These are phyloP conservation scores for Peronosclerospora sorghi DNA, from an alignment of 352 stramenopile species.

Conservation along the genomic window DNA sequence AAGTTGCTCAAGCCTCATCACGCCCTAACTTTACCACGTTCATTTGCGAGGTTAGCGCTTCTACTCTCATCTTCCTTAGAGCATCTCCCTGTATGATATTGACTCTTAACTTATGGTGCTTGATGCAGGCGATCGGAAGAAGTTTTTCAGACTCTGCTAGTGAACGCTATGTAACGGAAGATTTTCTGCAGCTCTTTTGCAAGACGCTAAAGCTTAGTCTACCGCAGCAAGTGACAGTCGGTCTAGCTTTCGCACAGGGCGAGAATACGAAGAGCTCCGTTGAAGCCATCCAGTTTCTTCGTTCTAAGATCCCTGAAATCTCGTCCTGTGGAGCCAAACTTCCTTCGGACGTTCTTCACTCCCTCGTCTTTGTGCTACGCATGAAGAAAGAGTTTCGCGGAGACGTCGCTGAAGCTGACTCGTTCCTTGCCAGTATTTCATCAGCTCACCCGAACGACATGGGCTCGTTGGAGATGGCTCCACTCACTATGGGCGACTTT, in stretches of 20 bases:
- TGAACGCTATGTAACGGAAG: slow-evolving; percentile 49
- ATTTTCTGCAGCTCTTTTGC: slow-evolving; percentile 72
- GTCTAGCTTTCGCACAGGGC: slow-evolving; percentile 67
- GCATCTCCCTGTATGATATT: background rate
- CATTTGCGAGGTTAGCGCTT: slow-evolving; percentile 58
- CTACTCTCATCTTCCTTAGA: background rate
- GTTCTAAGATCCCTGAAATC: slow-evolving; percentile 77
- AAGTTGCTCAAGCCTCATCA: slow-evolving; percentile 82
- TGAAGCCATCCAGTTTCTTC: slow-evolving; percentile 68
- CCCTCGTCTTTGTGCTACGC: slow-evolving; percentile 71
- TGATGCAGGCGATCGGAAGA: slow-evolving; percentile 51
- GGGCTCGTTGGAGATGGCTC: slow-evolving; percentile 73
- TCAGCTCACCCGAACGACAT: slow-evolving; percentile 80
- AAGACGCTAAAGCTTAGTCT: slow-evolving; percentile 77
- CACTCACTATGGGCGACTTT: slow-evolving; percentile 78
- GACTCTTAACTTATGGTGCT: background rate
- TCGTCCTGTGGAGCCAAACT: slow-evolving; percentile 71
- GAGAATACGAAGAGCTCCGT: slow-evolving; percentile 44
- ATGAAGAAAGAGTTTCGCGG: slow-evolving; percentile 69
- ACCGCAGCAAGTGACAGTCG: slow-evolving; percentile 77
- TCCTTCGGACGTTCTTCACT: slow-evolving; percentile 73
- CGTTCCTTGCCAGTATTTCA: slow-evolving; percentile 78
- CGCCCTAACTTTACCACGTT: slow-evolving; percentile 86
- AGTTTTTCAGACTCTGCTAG: slow-evolving; percentile 29
- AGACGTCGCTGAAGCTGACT: slow-evolving; percentile 72